phyloP scores from a whole-genome alignment of 257 asterid genomes.

The Perilla frutescens region DNA sequence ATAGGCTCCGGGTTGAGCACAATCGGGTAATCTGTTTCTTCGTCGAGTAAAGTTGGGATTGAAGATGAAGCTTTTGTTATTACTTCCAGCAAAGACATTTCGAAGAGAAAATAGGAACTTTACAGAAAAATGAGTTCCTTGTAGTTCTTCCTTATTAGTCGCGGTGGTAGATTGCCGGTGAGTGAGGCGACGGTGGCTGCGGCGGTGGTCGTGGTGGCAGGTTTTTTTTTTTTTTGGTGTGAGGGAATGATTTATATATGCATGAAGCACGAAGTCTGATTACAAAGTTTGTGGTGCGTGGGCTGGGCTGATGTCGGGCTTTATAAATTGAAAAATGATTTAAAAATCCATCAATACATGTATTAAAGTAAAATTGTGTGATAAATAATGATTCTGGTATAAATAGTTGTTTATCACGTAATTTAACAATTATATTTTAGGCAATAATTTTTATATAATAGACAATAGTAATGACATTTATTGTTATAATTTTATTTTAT shows the following conservation, averaged over 20 bases:
- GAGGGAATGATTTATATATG: not conserved
- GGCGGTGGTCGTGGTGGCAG: conserved; percentile 21
- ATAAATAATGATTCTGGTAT: no score
- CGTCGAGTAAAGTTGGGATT: conserved; percentile 30
- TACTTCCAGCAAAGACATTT: conserved; percentile 71
- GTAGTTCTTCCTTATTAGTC: not conserved
- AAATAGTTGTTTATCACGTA: no score
- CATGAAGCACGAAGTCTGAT: not conserved
- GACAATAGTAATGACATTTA: no score
- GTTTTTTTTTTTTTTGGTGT: not conserved
- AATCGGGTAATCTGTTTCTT: conserved; percentile 54
- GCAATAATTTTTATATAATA: no score
- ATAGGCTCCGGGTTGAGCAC: conserved; percentile 61
- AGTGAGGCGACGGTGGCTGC: not conserved
- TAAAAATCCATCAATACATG: no score
- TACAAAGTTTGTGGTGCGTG: not conserved
- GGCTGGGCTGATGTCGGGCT: conserved; percentile 14
- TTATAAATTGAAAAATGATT: no score
- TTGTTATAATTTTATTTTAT: no score
- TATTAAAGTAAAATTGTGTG: no score
- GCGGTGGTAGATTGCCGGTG: not conserved
- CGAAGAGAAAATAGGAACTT: not conserved
- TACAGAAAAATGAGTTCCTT: not conserved
- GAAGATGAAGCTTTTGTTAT: conserved; percentile 66
- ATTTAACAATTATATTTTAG: no score